A percentile compares a stretch with the other conserved stretches of the same genome.
phyloP scores from a whole-genome alignment of 441 rosid genomes.

The Arabidopsis lyrata region DNA sequence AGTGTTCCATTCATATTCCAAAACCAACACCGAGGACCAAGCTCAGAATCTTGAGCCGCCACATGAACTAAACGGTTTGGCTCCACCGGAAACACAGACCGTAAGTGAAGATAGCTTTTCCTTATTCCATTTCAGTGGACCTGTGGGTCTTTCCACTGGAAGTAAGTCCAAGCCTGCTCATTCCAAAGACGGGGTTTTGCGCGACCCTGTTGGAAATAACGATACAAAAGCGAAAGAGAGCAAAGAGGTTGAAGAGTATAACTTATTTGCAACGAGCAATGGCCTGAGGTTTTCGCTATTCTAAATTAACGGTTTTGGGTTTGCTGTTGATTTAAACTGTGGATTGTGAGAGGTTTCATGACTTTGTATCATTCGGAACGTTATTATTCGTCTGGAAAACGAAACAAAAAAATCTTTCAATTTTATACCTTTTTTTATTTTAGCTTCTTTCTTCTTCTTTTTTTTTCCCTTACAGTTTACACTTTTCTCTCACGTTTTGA shows the following conservation, averaged over 20 bases:
- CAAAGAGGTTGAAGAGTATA: slow-evolving; percentile 70
- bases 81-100: slow-evolving; percentile 17
- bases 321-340: slow-evolving; percentile 50
- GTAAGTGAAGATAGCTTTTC: slow-evolving; percentile 62
- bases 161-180: slow-evolving; percentile 51
- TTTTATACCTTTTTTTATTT: slow-evolving; percentile 48
- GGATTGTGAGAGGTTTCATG: slow-evolving; percentile 51
- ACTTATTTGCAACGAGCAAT: slow-evolving; percentile 85
- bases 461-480: slow-evolving; percentile 11
- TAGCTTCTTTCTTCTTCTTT: slow-evolving; percentile 4
- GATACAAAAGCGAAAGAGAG: slow-evolving; percentile 49
- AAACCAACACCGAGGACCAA: slow-evolving; percentile 55
- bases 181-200: slow-evolving; percentile 56
- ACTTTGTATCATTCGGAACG: slow-evolving; percentile 52
- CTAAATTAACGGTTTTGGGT: slow-evolving; percentile 48
- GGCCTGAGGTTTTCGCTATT: slow-evolving; percentile 78
- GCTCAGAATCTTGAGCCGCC: slow-evolving; percentile 48
- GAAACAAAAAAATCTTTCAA: not conserved
- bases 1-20: slow-evolving; percentile 60
- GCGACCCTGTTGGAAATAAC: slow-evolving; percentile 55
- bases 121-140: slow-evolving; percentile 89
- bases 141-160: slow-evolving; percentile 69
- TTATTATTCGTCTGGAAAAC: slow-evolving; percentile 53
- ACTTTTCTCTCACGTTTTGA: slow-evolving; percentile 46
- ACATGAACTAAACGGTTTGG: not conserved